phyloP scores from a whole-genome alignment of 768 basidiomycete genomes.

The Naganishia randhawae region DNA sequence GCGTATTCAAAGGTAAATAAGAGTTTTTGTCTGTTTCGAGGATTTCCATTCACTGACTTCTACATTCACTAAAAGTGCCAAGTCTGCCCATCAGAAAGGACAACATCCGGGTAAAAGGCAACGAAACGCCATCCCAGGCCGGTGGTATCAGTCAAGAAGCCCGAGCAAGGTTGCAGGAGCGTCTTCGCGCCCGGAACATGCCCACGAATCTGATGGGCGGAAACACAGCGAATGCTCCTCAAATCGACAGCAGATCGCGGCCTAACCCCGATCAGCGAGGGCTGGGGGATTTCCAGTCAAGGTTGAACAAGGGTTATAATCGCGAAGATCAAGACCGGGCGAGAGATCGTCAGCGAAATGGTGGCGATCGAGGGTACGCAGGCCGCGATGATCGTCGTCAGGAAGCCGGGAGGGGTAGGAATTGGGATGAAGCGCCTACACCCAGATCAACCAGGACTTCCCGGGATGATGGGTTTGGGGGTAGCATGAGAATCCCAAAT shows the following conservation, averaged over 20 bases:
- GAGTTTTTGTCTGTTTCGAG: background rate
- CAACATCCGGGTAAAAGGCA: slow-evolving; percentile 69
- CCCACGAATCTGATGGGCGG: slow-evolving; percentile 47
- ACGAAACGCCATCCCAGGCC: slow-evolving; percentile 90
- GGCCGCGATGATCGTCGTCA: slow-evolving; percentile 56
- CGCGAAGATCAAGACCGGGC: slow-evolving; percentile 50
- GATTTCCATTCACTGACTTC: background rate
- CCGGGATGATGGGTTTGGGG: slow-evolving; percentile 54
- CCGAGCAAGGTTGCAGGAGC: slow-evolving; percentile 68
- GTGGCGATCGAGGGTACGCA: slow-evolving; percentile 56
- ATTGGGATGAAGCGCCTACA: slow-evolving; percentile 49
- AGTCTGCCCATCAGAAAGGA: slow-evolving; percentile 61
- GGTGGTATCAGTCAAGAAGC: slow-evolving; percentile 79
- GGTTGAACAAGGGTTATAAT: slow-evolving; percentile 71
- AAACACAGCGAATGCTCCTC: slow-evolving; percentile 6
- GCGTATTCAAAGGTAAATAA: slow-evolving; percentile 80
- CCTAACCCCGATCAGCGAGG: slow-evolving; percentile 59
- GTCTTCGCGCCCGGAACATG: slow-evolving; percentile 66
- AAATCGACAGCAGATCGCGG: slow-evolving; percentile 16
- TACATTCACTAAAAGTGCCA: slow-evolving; percentile 60
- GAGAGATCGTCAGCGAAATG: slow-evolving; percentile 58
- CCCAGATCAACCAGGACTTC: slow-evolving; percentile 39
- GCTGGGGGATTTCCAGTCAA: slow-evolving; percentile 87
- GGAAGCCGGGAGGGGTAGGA: slow-evolving; percentile 30
- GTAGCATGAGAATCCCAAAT: slow-evolving; percentile 84